phyloP scores from a whole-genome alignment of 345 rosid species.

The Salix exigua region DNA sequence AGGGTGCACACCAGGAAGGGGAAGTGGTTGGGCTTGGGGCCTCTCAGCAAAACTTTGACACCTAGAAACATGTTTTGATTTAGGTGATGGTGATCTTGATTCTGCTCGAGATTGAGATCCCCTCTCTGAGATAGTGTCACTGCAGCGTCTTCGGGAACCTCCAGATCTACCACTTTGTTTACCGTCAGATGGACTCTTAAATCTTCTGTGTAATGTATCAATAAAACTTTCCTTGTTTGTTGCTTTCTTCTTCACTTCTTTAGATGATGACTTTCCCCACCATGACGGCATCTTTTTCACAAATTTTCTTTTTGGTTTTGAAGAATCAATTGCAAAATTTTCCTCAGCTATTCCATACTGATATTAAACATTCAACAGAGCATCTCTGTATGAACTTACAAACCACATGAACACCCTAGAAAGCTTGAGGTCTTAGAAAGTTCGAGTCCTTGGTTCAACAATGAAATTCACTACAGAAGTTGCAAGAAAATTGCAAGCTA shows the following conservation, averaged over 20 bases:
- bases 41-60: conserved; percentile 34
- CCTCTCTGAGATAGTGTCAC: conserved; percentile 17
- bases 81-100: conserved; percentile 28
- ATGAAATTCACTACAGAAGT: conserved; percentile 7
- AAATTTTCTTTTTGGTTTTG: background rate
- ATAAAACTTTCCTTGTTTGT: conserved; percentile 26
- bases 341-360: conserved; percentile 12
- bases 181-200: conserved; percentile 20
- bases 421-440: conserved; percentile 4
- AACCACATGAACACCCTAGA: conserved; percentile 6
- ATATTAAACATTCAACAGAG: background rate
- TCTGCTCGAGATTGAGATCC: conserved; percentile 23
- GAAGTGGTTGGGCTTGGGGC: conserved; percentile 31
- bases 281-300: conserved; percentile 40
- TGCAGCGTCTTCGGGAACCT: conserved; percentile 11
- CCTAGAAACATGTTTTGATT: conserved; percentile 19
- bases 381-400: background rate
- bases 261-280: conserved; percentile 21
- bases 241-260: conserved; percentile 29
- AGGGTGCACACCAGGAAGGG: conserved; percentile 20
- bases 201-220: conserved; percentile 24
- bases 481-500: conserved; percentile 2
- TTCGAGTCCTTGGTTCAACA: conserved; percentile 5
- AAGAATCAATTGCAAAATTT: conserved; percentile 5
- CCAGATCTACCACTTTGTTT: conserved; percentile 12